Base-by-base conservation (phyloP, 805 yeast genomes). In the Yamadazyma scolyti region DNA sequence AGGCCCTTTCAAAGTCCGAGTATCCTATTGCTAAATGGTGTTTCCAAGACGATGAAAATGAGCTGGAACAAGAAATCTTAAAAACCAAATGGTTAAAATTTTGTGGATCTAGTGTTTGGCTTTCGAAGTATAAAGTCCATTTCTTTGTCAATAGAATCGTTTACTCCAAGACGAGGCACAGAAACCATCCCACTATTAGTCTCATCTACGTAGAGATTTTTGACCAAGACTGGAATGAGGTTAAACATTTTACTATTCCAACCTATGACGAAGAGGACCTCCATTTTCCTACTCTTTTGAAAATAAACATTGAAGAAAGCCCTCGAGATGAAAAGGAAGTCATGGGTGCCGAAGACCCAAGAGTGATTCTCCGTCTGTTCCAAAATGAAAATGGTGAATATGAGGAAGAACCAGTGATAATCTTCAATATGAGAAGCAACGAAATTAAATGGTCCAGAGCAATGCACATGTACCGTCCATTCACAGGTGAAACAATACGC, bases 31-130 rank as follows among this genome's bases (percentile, higher is more conserved):
- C 22, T n/a, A 26, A 26, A 15, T 26, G 23, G 20, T 31, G 35
- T 23, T 31, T 31, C 28, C 25, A 26, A 17, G 35, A 31, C 23
- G 23, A 31, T 4, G 11, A 19, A 5, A 12, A 26, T 9, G 35
- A 31, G 15, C 20, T 12, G 12, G 16, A 31, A 7, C 33, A 41
- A n/a, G 28, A 37, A 11, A n/a, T n/a, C n/a, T 38, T 47, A 6
- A 52, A 51, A 16, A 34, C 35, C 19, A 39, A 47, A 33, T 73
- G 77, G 76, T 66, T 46, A 36, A 54, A 61, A 29, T 64, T 68
- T 33, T 65, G 73, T 6, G 75, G 75, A 1, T 63, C 75, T 1
- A 58, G 72, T 1, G 71, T 71, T 13, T 73, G 75, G 75, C 46
- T 73, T 16, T 64, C 61, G 17, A 61, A 63, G 18, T 69, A 69